phyloP scores from a whole-genome alignment of 1,284 basidiomycete genomes.

The Exobasidium cylindrosporum region DNA sequence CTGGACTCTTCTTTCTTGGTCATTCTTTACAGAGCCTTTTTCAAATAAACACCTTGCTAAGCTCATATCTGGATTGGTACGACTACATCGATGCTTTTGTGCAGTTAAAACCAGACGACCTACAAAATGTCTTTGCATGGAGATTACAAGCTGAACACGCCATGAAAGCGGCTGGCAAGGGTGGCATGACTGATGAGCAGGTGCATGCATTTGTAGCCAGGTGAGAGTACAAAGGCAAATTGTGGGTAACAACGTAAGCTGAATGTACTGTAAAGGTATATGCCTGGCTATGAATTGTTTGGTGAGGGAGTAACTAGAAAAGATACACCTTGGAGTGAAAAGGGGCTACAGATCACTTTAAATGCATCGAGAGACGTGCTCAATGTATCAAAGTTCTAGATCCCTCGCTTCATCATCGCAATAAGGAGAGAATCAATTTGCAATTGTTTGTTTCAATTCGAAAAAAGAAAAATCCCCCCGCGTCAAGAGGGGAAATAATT shows the following conservation, averaged over 20 bases:
- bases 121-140: conserved; percentile 62
- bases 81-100: conserved; percentile 67
- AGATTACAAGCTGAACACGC: conserved; percentile 77
- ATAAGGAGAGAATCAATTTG: too few relatives aligned
- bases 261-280: too few relatives aligned
- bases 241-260: neutral
- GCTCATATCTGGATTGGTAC: conserved; percentile 68
- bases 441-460: too few relatives aligned
- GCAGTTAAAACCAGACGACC: conserved; percentile 57
- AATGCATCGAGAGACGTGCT: neutral
- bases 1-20: conserved; percentile 32
- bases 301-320: conserved; percentile 2
- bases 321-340: conserved; percentile 9
- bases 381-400: neutral
- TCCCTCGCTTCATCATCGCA: neutral
- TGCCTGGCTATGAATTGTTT: conserved; percentile 37
- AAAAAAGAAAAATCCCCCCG: too few relatives aligned
- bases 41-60: conserved; percentile 65
- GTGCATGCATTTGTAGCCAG: conserved; percentile 64
- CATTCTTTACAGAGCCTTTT: conserved; percentile 60
- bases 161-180: conserved; percentile 65
- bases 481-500: too few relatives aligned
- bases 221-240: conserved; percentile 15
- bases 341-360: neutral
- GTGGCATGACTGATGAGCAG: conserved; percentile 77